Base-by-base conservation (phyloP, 164 flowering plant species). In the grape (Vitis vinifera) region DNA sequence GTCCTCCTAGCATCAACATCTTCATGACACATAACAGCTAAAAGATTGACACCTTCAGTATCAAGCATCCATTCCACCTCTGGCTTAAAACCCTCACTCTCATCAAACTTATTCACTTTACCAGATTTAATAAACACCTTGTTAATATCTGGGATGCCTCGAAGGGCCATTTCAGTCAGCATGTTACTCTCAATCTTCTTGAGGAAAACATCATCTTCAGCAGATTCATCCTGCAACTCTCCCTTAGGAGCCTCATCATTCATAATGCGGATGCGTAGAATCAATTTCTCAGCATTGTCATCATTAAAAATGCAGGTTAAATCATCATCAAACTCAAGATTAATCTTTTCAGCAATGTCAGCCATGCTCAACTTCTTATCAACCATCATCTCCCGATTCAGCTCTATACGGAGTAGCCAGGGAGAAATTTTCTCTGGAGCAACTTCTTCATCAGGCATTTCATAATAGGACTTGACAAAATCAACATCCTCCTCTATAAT, bases 381-480 rank as follows among this genome's bases (percentile, higher is more conserved):
- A 71, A 96, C 93, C 99, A 96, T 96, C 99, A 96, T 96, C 73
- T 96, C 99, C 29, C 99, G 89, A 79, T 96, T 93, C 76, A 96
- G 77, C 81, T 96, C 97, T 67, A 96, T 87, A 12, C 99, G 91
- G 65, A 96, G 98, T 75, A 96, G 76, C 99, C 99, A 96, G 10
- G 99, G 99, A 55, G 99, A 96, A 49, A 93, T 91, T 73, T 96
- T 96, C 59, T 91, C 98, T 0, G 97, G 97, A 8, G 88, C 86
- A 69, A 96, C 83, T 75, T 93, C 99, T 79, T 93, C 99, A 83
- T 95, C 99, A 8, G 99, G 99, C 98, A 95, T 93, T 76, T 96
- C 99, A 86, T 89, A 96, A 69, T 96, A 96, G 10, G 99, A 90
- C 71, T 82, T 93, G 49, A 96, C 99, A 84, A 96, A 96, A 49